Evolutionary conservation across 2,329 filamentous ascomycete species (phyloP).

Genomic region (Claviceps pusilla): DNA sequence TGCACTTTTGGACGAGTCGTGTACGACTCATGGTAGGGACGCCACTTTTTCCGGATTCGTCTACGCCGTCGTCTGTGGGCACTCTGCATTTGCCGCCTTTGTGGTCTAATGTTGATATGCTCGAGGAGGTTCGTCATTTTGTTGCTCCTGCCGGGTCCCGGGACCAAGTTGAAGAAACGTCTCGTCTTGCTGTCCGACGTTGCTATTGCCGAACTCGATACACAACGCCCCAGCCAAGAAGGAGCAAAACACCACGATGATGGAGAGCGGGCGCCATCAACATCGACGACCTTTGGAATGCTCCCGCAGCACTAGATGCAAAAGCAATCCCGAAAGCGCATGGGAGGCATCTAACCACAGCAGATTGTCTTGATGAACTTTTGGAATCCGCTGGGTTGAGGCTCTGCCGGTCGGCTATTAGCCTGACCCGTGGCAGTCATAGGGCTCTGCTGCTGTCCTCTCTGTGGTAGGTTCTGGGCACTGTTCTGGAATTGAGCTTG

Average conservation of each 20-base stretch:
- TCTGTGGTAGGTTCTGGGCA: slow-evolving; percentile 66
- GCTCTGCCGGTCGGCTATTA: slow-evolving; percentile 46
- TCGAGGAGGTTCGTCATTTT: background rate
- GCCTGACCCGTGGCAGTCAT: slow-evolving; percentile 38
- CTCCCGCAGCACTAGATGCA: slow-evolving; percentile 16
- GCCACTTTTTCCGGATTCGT: slow-evolving; percentile 4
- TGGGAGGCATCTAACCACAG: slow-evolving; percentile 49
- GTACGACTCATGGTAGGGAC: background rate
- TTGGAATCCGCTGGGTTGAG: slow-evolving; percentile 69
- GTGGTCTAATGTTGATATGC: background rate
- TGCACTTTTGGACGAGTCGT: background rate
- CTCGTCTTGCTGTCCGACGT: background rate
- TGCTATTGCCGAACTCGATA: background rate
- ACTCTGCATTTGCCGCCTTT: background rate
- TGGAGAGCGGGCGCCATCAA: background rate
- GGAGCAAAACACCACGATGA: background rate
- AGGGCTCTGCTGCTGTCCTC: slow-evolving; percentile 44
- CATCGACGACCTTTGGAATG: slow-evolving; percentile 8
- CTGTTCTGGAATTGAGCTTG: slow-evolving; percentile 96
- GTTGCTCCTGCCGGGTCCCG: background rate
- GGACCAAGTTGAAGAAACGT: background rate
- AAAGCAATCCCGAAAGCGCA: slow-evolving; percentile 15
- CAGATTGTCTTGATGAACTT: slow-evolving; percentile 88
- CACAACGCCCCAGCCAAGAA: background rate
- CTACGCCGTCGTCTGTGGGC: slow-evolving; percentile 1